Base-by-base conservation (phyloP, 2,329 filamentous ascomycete species). In the Ceratocystis colombiana region DNA sequence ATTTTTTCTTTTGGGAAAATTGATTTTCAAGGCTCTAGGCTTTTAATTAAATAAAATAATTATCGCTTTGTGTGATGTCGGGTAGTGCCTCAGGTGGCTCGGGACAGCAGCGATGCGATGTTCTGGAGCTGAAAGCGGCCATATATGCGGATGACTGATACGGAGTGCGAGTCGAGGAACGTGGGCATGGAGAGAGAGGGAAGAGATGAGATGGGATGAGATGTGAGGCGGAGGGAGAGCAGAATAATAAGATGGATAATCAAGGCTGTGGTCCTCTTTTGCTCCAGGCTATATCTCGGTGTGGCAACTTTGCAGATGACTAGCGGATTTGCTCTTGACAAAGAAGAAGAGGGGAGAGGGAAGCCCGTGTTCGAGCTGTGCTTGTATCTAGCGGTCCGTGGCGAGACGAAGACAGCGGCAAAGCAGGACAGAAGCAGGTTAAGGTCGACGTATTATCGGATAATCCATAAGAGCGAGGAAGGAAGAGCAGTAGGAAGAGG, bases 271-370 rank as follows among this genome's bases (percentile, higher is more conserved):
- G 33, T 50, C 37, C 37, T 41, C 12, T 41, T 41, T 41, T 41
- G 8, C 12, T 46, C n/a, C 41, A 33, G 25, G 61, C 33, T 22
- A 50, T 63, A 63, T 63, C 61, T 63, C 61, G 61, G 61, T 17
- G 61, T 63, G 44, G 61, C 61, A 25, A 63, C 17, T 57, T 57
- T 57, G 28, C 12, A n/a, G 28, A 33, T 25, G 20, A 22, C n/a
- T 50, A 63, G 41, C 17, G 61, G 45, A 20, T 28, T 45, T 33
- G 61, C 20, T 62, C n/a, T 62, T 33, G 41, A 46, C 15, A 10
- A 10, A 46, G 17, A 62, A 8, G 41, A n/a, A 63, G 61, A 48
- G 22, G 17, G 15, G 37, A 37, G 10, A 15, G 10, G 12, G 2
- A 41, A 41, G 37, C 10, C 37, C 37, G 37, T 41, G 37, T 41